Evolutionary conservation across 1,284 basidiomycete species (phyloP).

Genomic region (Malassezia slooffiae): DNA sequence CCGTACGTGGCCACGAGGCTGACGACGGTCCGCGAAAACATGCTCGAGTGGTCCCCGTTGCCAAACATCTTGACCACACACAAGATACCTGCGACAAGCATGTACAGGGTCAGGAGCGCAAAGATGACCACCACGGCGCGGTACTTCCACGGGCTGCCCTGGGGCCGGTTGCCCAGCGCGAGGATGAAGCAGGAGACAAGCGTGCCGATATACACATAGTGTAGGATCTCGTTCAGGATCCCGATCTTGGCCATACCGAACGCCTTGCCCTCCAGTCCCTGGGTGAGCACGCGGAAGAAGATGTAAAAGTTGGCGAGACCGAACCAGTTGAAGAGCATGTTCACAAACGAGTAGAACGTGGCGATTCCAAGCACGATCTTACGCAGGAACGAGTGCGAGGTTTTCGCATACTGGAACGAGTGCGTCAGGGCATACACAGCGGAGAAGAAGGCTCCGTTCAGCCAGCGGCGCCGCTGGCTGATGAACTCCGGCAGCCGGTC

Average conservation of each 20-base stretch:
- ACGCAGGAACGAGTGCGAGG: conserved; percentile 68
- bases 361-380: conserved; percentile 68
- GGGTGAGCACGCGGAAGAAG: conserved; percentile 87
- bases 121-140: conserved; percentile 65
- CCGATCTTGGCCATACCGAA: conserved; percentile 62
- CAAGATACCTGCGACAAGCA: conserved; percentile 50
- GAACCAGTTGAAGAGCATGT: conserved; percentile 86
- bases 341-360: conserved; percentile 76
- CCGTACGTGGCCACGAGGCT: conserved; percentile 78
- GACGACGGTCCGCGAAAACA: conserved; percentile 65
- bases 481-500: conserved; percentile 40
- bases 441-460: conserved; percentile 51
- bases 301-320: conserved; percentile 79
- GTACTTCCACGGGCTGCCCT: conserved; percentile 80
- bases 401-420: conserved; percentile 67
- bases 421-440: conserved; percentile 57
- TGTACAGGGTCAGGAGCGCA: conserved; percentile 68
- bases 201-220: conserved; percentile 76
- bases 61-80: conserved; percentile 31
- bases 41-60: conserved; percentile 52
- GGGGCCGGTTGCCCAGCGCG: conserved; percentile 91
- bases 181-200: conserved; percentile 82
- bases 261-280: conserved; percentile 65
- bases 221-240: conserved; percentile 64
- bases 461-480: conserved; percentile 39